Base-by-base conservation (phyloP, 352 stramenopile species). In the Pilasporangium apinafurcum region DNA sequence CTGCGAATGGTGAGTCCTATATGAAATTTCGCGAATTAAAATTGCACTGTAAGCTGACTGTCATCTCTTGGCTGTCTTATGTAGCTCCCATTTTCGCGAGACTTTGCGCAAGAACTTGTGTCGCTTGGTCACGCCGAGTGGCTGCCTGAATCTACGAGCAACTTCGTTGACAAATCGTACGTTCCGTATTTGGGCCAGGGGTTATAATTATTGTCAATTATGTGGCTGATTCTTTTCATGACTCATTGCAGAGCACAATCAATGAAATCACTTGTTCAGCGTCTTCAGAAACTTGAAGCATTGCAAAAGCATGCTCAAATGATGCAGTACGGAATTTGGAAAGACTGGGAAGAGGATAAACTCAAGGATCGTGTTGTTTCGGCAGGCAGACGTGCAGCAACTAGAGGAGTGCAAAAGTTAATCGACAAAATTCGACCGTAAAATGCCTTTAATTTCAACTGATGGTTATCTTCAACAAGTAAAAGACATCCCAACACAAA, bases 291-390 rank as follows among this genome's bases (percentile, higher is more conserved):
- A 21, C 56, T 92, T 0, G 55, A 85, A 18, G 39, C 62, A 5
- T 62, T 63, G 22, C 66, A 92, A 30, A 77, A 77, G 44, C 57
- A 78, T 26, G 80, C 80, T 14, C 74, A 89, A 56, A 61, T 65
- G 5, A 92, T 92, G 80, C 76, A 82, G 38, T 89, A 83, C 25
- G 80, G 80, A 7, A 77, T 89, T 17, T 92, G 80, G 80, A 83
- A 78, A 42, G 61, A 83, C 20, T 92, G 72, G 67, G 58, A 80
- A 44, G 74, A 85, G 5, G 69, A 83, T n/a, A 84, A 75, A 22
- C 61, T 92, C 0, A 61, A 58, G 0, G 62, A 77, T 12, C 74
- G 80, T 24, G 43, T 92, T 4, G 18, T 89, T 20, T 85, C 80
- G 0, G 76, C 74, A 7, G 59, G 76, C 12, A 87, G 78, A 49